Conservation (phyloP, 2,329 filamentous ascomycete genomes). For the Xylariales sp. region DNA sequence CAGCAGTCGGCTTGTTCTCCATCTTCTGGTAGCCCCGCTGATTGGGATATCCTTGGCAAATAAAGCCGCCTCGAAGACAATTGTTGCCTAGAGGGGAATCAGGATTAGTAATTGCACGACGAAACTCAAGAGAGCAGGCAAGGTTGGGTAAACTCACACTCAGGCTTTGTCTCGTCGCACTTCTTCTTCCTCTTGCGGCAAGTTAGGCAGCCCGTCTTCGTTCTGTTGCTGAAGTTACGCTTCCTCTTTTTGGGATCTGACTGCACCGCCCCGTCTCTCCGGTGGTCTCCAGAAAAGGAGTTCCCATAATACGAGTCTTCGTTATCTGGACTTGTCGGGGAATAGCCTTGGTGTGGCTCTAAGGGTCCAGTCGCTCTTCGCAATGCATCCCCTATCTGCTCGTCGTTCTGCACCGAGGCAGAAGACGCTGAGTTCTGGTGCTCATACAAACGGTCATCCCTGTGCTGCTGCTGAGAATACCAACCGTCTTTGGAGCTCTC, state of each 20-base stretch:
- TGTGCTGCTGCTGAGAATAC: constrained; percentile 40
- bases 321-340: constrained; percentile 49
- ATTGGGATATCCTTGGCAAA: constrained; percentile 87
- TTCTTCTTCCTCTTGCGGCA: constrained; percentile 95
- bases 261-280: constrained; percentile 44
- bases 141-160: constrained; percentile 69
- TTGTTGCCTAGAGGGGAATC: constrained; percentile 77
- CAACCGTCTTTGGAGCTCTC: constrained; percentile 47
- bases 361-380: constrained; percentile 40
- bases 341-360: constrained; percentile 43
- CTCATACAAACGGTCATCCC: constrained; percentile 44
- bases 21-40: constrained; percentile 78
- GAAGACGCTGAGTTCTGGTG: constrained; percentile 41
- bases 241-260: constrained; percentile 66
- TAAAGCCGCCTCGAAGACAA: constrained; percentile 83
- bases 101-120: too few species aligned
- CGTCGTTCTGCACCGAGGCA: constrained; percentile 42
- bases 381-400: constrained; percentile 41
- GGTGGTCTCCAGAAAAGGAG: constrained; percentile 43
- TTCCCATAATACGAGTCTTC: constrained; percentile 34
- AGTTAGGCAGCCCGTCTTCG: constrained; percentile 92
- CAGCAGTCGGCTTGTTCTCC: constrained; percentile 61
- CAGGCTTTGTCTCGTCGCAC: constrained; percentile 89
- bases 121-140: too few species aligned
- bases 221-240: constrained; percentile 87